Conservation (phyloP, 352 stramenopile species). For the Globisporangium middletonii region DNA sequence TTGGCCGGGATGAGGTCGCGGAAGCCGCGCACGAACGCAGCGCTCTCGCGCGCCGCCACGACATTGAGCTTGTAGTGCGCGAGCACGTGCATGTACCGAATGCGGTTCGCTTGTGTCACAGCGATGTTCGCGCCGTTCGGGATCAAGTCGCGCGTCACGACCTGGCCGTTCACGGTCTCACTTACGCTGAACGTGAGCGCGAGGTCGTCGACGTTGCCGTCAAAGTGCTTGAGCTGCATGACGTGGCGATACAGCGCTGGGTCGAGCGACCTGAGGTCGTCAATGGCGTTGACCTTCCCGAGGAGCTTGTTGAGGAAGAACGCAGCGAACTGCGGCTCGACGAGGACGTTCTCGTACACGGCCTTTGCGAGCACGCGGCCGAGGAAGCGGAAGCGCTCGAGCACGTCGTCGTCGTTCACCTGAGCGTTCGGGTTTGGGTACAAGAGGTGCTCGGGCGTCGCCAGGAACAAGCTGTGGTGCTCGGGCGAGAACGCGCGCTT, state of each 20-base stretch:
- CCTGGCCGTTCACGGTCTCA: conserved; percentile 68
- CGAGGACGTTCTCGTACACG: conserved; percentile 94
- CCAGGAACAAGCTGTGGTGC: conserved; percentile 74
- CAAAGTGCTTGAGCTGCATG: conserved; percentile 94
- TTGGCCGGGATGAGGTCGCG: conserved; percentile 65
- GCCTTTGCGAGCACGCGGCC: conserved; percentile 94
- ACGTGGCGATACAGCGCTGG: conserved; percentile 93
- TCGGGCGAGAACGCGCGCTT: conserved; percentile 87
- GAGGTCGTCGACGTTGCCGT: conserved; percentile 87
- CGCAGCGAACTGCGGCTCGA: conserved; percentile 95
- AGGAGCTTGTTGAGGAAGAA: conserved; percentile 97
- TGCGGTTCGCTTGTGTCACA: conserved; percentile 93
- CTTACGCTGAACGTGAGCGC: conserved; percentile 94
- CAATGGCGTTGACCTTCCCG: conserved; percentile 80
- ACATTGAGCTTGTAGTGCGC: conserved; percentile 97
- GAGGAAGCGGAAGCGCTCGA: conserved; percentile 94
- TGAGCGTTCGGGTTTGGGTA: conserved; percentile 93
- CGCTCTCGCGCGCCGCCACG: conserved; percentile 41
- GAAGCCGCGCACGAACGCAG: conserved; percentile 66
- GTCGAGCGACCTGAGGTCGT: conserved; percentile 94
- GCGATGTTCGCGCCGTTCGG: conserved; percentile 77
- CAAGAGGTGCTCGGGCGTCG: conserved; percentile 78
- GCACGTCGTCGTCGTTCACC: conserved; percentile 69
- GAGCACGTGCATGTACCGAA: conserved; percentile 95
- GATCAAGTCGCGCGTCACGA: conserved; percentile 69